Conservation (phyloP, 306 rosid genomes). For the Acacia acuminata region DNA sequence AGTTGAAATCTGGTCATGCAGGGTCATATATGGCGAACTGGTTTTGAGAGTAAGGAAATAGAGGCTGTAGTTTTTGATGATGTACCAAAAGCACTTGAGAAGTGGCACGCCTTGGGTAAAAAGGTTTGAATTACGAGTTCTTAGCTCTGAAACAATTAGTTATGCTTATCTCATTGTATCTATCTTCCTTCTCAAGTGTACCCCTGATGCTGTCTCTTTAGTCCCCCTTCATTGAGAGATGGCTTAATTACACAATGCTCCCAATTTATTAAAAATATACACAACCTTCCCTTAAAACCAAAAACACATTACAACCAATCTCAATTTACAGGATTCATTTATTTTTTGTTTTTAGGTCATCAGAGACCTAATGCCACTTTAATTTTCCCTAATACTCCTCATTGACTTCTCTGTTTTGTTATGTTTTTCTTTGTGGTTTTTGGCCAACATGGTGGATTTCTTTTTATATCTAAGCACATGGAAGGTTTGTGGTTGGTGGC, state of each 20-base stretch:
- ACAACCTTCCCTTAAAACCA: not conserved
- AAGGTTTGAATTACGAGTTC: constrained; percentile 54
- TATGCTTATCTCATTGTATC: constrained; percentile 15
- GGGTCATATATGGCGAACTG: constrained; percentile 92
- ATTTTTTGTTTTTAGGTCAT: not conserved
- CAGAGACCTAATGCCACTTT: not conserved
- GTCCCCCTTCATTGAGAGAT: not conserved
- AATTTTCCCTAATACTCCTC: not conserved
- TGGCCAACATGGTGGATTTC: not conserved
- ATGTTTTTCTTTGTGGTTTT: no score
- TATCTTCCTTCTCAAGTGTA: not conserved
- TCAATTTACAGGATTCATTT: not conserved
- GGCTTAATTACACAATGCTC: not conserved
- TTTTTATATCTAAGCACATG: not conserved
- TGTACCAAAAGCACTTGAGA: constrained; percentile 88
- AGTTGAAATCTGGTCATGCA: constrained; percentile 34
- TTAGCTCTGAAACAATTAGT: not conserved
- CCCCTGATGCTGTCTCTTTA: not conserved
- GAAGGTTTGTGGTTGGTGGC: not conserved
- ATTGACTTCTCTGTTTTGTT: not conserved
- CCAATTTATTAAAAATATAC: not conserved
- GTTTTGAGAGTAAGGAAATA: constrained; percentile 75
- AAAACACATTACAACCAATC: not conserved
- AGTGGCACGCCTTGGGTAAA: constrained; percentile 80
- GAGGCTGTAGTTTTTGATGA: constrained; percentile 84